These are phyloP conservation scores for Gossypium longicalyx DNA, from an alignment of 345 rosid genomes.

Conservation along the genomic window DNA sequence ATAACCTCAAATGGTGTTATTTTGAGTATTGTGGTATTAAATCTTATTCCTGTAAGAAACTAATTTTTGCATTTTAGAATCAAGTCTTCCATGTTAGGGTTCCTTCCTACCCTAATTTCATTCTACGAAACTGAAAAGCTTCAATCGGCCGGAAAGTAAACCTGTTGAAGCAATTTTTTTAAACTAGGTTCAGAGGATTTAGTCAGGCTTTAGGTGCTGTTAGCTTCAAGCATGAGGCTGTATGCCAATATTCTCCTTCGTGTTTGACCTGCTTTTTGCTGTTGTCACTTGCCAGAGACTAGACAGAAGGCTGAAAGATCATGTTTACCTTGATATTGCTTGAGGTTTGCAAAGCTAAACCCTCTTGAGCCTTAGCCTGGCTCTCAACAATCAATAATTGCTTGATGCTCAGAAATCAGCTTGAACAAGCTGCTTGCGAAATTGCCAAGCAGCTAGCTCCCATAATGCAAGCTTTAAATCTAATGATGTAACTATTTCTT, in stretches of 20 bases:
- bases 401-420: background rate
- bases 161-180: background rate
- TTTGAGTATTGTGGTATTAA: background rate
- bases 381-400: background rate
- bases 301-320: background rate
- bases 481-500: background rate
- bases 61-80: constrained; percentile 1
- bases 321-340: background rate
- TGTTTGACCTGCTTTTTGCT: background rate
- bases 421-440: background rate
- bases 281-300: background rate
- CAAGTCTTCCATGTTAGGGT: background rate
- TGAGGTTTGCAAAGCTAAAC: background rate
- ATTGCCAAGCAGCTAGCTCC: constrained; percentile 1
- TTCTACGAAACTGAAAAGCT: background rate
- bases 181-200: background rate
- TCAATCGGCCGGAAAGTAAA: constrained; percentile 1
- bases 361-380: background rate
- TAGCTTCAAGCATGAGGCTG: background rate
- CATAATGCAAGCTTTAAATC: background rate
- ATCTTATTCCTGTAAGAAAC: background rate
- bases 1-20: background rate
- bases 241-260: background rate
- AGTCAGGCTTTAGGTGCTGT: background rate
- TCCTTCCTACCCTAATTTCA: background rate